Evolutionary conservation across 495 filamentous ascomycete genomes (phyloP).

Genomic region (Lasiosphaeriaceae sp.): DNA sequence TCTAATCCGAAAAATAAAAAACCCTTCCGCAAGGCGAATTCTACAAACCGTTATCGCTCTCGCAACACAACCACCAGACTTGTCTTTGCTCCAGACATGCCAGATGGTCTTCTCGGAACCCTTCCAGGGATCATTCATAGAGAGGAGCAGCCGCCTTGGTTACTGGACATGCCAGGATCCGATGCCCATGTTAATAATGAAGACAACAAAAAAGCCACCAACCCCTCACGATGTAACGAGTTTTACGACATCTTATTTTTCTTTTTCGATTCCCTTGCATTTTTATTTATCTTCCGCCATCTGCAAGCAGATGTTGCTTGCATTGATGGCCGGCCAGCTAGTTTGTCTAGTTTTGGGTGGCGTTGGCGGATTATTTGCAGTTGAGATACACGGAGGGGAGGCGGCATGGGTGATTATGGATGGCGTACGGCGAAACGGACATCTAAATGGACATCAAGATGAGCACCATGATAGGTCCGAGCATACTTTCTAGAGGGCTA

Average conservation of each 20-base stretch:
- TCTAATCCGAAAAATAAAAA: not conserved
- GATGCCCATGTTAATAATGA: slow-evolving; percentile 7
- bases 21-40: not conserved
- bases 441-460: not conserved
- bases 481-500: slow-evolving; percentile 1
- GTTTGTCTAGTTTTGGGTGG: slow-evolving; percentile 1
- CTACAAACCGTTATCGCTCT: not conserved
- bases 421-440: not conserved
- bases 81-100: not conserved
- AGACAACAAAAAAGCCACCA: not conserved
- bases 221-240: slow-evolving; percentile 23
- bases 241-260: slow-evolving; percentile 12
- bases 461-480: too few species aligned
- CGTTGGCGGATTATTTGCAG: not conserved
- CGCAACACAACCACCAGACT: not conserved
- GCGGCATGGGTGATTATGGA: not conserved
- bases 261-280: slow-evolving; percentile 6
- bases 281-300: slow-evolving; percentile 13
- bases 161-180: slow-evolving; percentile 16
- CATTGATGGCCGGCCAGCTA: not conserved
- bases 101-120: not conserved
- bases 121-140: not conserved
- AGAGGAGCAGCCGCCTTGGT: slow-evolving; percentile 11
- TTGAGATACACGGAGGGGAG: not conserved
- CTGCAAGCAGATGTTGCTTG: not conserved